Conservation (phyloP, 208 protist genomes). For the Phytomonas serpens region DNA sequence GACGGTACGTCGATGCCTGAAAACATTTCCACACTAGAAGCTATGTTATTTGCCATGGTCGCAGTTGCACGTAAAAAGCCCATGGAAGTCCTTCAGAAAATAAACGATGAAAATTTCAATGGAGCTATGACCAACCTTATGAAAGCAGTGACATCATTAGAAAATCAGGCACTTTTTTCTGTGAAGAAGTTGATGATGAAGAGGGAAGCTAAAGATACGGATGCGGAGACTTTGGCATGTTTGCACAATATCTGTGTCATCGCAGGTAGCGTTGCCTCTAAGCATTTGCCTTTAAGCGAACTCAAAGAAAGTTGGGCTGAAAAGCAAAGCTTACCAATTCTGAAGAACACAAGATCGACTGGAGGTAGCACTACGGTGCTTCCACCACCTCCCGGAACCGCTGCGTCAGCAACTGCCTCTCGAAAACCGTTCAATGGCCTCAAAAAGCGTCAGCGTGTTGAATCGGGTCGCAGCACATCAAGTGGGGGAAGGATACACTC, state of each 20-base stretch:
- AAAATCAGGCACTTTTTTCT: slow-evolving; percentile 31
- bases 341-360: slow-evolving; percentile 32
- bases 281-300: slow-evolving; percentile 56
- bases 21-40: slow-evolving; percentile 64
- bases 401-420: slow-evolving; percentile 10
- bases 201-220: slow-evolving; percentile 19
- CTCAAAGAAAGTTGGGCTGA: slow-evolving; percentile 61
- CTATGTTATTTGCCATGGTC: slow-evolving; percentile 54
- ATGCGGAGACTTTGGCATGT: slow-evolving; percentile 44
- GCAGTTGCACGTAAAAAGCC: slow-evolving; percentile 44
- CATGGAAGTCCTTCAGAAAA: slow-evolving; percentile 42
- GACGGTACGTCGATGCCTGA: slow-evolving; percentile 25
- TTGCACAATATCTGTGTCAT: slow-evolving; percentile 62
- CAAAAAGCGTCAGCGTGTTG: background rate
- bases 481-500: background rate
- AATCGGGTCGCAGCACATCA: background rate
- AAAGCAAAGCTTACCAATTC: slow-evolving; percentile 33
- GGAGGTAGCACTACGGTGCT: slow-evolving; percentile 17
- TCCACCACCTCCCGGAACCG: slow-evolving; percentile 15
- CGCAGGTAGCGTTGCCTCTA: slow-evolving; percentile 35
- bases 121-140: slow-evolving; percentile 22
- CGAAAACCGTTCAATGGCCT: slow-evolving; percentile 9
- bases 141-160: slow-evolving; percentile 13
- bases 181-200: slow-evolving; percentile 25
- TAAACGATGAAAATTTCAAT: slow-evolving; percentile 58